Conservation (phyloP, 2,329 filamentous ascomycete species). For the Calonectria fujianensis region DNA sequence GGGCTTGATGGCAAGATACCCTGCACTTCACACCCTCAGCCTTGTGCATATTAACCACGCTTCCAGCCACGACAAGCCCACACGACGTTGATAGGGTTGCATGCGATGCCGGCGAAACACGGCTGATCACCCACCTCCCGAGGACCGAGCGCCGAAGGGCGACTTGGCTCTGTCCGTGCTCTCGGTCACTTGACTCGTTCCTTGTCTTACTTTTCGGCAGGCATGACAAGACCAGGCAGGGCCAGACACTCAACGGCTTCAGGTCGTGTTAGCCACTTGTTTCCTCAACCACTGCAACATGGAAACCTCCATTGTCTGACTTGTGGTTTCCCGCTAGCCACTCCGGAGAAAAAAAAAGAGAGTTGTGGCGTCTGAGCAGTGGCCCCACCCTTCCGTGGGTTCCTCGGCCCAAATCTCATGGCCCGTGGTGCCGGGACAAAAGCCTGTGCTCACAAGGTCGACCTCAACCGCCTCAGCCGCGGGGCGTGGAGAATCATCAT, state of each 20-base stretch:
- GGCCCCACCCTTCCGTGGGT: constrained; percentile 6
- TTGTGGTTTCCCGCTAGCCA: constrained; percentile 4
- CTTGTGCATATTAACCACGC: constrained; percentile 18
- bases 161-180: constrained; percentile 13
- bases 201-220: neutral
- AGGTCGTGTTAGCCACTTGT: neutral
- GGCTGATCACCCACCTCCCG: constrained; percentile 12
- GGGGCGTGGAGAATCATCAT: neutral
- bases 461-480: constrained; percentile 24
- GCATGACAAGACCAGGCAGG: neutral
- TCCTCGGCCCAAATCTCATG: neutral
- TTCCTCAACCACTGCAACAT: neutral
- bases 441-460: neutral
- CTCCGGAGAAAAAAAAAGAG: constrained; percentile 1
- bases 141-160: neutral
- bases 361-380: constrained; percentile 23
- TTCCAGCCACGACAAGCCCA: neutral
- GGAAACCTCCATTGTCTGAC: neutral
- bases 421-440: neutral
- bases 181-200: constrained; percentile 13
- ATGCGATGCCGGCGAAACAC: constrained; percentile 16
- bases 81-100: constrained; percentile 1
- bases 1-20: neutral
- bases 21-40: constrained; percentile 11
- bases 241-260: constrained; percentile 2